Percentiles rank a stretch among this genome's conserved stretches.
phyloP scores from a whole-genome alignment of 257 asterid species.

The Przewalskia tangutica region DNA sequence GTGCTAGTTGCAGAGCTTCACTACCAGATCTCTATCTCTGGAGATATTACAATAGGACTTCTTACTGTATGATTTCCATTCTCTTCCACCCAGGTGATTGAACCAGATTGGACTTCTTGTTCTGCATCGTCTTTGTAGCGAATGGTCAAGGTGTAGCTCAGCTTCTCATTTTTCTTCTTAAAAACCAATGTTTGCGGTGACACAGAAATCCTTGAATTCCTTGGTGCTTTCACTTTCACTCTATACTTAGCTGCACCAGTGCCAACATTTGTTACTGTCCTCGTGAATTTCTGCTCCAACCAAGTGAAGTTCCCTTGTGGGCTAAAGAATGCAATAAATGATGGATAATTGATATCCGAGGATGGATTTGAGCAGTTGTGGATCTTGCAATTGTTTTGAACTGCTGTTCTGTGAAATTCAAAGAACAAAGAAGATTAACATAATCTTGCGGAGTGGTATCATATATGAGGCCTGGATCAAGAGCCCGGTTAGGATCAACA shows the following conservation, averaged over 20 bases:
- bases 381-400: slow-evolving; percentile 1
- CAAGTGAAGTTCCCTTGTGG: neutral
- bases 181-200: slow-evolving; percentile 1
- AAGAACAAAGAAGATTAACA: slow-evolving; percentile 6
- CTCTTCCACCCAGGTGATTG: slow-evolving; percentile 36
- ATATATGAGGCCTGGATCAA: slow-evolving; percentile 9
- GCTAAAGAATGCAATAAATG: slow-evolving; percentile 1
- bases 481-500: slow-evolving; percentile 10
- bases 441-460: slow-evolving; percentile 6
- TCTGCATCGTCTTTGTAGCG: neutral
- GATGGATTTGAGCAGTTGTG: slow-evolving; percentile 9
- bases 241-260: neutral
- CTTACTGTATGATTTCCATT: slow-evolving; percentile 28
- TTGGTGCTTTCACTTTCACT: neutral
- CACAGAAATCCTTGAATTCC: neutral
- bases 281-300: neutral
- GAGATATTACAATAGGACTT: slow-evolving; percentile 37
- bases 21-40: slow-evolving; percentile 2
- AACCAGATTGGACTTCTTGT: slow-evolving; percentile 21
- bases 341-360: slow-evolving; percentile 16
- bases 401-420: slow-evolving; percentile 9
- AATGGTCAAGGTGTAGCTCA: slow-evolving; percentile 6
- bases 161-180: slow-evolving; percentile 8
- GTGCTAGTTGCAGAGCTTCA: neutral
- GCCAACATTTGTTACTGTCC: slow-evolving; percentile 20